These are phyloP conservation scores for Serendipita sp. DNA, from an alignment of 768 basidiomycete species.

Conservation along the genomic window DNA sequence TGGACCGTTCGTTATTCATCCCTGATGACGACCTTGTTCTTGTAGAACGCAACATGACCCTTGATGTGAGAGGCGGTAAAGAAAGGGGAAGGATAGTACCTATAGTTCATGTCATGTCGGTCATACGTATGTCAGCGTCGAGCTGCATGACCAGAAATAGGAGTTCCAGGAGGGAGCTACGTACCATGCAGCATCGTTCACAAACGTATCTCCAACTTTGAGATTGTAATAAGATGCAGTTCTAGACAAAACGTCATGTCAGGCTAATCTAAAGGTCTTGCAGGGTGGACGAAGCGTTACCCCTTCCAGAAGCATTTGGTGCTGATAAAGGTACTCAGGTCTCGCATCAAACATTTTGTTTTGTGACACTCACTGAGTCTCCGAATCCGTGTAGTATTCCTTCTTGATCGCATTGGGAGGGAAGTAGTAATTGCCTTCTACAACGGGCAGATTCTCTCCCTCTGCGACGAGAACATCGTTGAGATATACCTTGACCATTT, in stretches of 20 bases:
- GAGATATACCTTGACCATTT: not conserved
- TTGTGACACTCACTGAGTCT: constrained; percentile 28
- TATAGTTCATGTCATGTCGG: constrained; percentile 15
- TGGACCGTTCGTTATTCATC: not conserved
- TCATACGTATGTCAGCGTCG: not conserved
- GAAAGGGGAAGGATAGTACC: constrained; percentile 50
- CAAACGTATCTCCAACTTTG: constrained; percentile 28
- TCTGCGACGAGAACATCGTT: constrained; percentile 4
- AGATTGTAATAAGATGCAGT: constrained; percentile 52
- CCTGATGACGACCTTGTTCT: constrained; percentile 28
- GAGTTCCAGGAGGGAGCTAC: constrained; percentile 11
- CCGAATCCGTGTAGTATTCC: constrained; percentile 32
- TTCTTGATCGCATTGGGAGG: constrained; percentile 38
- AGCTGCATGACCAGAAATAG: not conserved
- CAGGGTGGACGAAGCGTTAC: constrained; percentile 21
- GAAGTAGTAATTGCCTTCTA: constrained; percentile 50
- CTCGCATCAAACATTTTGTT: constrained; percentile 4
- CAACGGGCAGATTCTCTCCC: not conserved
- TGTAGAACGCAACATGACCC: constrained; percentile 62
- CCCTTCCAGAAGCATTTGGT: constrained; percentile 59
- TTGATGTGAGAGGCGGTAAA: constrained; percentile 46
- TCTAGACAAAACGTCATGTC: constrained; percentile 20
- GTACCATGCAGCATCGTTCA: constrained; percentile 54
- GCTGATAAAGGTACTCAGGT: constrained; percentile 18
- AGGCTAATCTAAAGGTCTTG: not conserved